Percentiles rank a stretch among this genome's conserved stretches.
phyloP scores from a whole-genome alignment of 1,284 basidiomycete species.

The Cutaneotrichosporon sp. region DNA sequence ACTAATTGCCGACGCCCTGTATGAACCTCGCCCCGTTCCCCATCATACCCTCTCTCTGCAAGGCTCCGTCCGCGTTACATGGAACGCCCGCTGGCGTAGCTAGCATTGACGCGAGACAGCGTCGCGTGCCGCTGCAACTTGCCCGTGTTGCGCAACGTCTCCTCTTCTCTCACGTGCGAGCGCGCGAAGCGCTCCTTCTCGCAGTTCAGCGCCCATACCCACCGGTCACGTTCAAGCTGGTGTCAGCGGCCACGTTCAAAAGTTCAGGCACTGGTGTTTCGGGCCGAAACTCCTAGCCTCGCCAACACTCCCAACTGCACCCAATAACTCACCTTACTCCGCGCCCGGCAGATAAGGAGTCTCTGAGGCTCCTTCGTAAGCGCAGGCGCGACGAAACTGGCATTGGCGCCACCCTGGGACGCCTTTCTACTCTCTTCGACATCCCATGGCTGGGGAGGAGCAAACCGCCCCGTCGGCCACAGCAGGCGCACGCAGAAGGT shows the following conservation, averaged over 20 bases:
- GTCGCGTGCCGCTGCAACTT: slow-evolving; percentile 23
- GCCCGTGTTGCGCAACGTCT: slow-evolving; percentile 30
- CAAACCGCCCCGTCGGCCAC: slow-evolving; percentile 20
- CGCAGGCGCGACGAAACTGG: slow-evolving; percentile 21
- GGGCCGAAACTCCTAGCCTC: too few species aligned
- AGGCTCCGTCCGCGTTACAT: too few species aligned
- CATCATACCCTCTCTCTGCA: too few species aligned
- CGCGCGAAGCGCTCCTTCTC: slow-evolving; percentile 46
- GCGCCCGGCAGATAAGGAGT: slow-evolving; percentile 39
- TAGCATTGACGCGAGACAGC: neutral
- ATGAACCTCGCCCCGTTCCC: neutral
- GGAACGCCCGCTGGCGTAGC: too few species aligned
- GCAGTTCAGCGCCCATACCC: slow-evolving; percentile 47
- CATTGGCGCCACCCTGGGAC: slow-evolving; percentile 4
- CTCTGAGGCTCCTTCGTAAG: slow-evolving; percentile 28
- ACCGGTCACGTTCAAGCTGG: slow-evolving; percentile 48
- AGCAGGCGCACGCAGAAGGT: slow-evolving; percentile 38
- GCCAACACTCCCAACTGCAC: too few species aligned
- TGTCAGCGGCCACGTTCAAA: neutral
- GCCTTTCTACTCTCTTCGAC: slow-evolving; percentile 7
- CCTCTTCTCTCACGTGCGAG: slow-evolving; percentile 28
- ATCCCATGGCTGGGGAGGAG: slow-evolving; percentile 34
- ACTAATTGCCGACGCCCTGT: too few species aligned
- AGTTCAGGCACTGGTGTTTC: neutral
- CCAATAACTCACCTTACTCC: slow-evolving; percentile 47